Evolutionary conservation across 2,329 filamentous ascomycete genomes (phyloP).

Genomic region (Pestalotiopsis sp.): DNA sequence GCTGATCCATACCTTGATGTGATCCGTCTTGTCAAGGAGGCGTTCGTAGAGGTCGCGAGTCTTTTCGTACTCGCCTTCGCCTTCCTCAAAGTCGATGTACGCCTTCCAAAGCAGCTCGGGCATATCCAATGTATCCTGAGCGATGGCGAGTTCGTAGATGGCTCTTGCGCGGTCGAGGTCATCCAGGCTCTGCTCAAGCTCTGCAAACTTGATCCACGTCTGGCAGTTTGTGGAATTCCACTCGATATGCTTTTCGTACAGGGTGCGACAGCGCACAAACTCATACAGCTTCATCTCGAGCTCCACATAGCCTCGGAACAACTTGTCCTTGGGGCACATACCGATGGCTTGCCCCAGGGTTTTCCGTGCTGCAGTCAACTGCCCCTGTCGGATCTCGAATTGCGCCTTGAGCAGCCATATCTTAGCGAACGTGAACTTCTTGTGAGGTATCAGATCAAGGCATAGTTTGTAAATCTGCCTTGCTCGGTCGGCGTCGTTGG

Average conservation of each 20-base stretch:
- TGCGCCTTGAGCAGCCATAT: slow-evolving; percentile 93
- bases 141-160: slow-evolving; percentile 89
- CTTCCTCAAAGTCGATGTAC: slow-evolving; percentile 98
- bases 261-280: slow-evolving; percentile 84
- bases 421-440: slow-evolving; percentile 97
- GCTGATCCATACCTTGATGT: slow-evolving; percentile 99
- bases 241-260: slow-evolving; percentile 93
- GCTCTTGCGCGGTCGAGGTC: slow-evolving; percentile 85
- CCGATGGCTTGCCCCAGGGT: slow-evolving; percentile 88
- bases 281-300: slow-evolving; percentile 93
- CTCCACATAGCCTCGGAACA: slow-evolving; percentile 93
- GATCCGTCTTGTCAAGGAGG: slow-evolving; percentile 90
- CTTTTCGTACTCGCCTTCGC: slow-evolving; percentile 86
- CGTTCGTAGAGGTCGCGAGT: slow-evolving; percentile 86
- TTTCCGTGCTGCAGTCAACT: slow-evolving; percentile 81
- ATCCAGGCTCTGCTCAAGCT: slow-evolving; percentile 88
- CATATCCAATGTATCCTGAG: slow-evolving; percentile 88
- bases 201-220: slow-evolving; percentile 95
- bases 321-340: slow-evolving; percentile 92
- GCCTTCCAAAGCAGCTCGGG: slow-evolving; percentile 97
- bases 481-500: slow-evolving; percentile 76
- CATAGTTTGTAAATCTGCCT: slow-evolving; percentile 91
- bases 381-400: slow-evolving; percentile 87
- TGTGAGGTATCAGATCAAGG: slow-evolving; percentile 86
- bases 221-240: slow-evolving; percentile 90